Conservation (phyloP, 2,329 filamentous ascomycete genomes). For the Phoma sp. region DNA sequence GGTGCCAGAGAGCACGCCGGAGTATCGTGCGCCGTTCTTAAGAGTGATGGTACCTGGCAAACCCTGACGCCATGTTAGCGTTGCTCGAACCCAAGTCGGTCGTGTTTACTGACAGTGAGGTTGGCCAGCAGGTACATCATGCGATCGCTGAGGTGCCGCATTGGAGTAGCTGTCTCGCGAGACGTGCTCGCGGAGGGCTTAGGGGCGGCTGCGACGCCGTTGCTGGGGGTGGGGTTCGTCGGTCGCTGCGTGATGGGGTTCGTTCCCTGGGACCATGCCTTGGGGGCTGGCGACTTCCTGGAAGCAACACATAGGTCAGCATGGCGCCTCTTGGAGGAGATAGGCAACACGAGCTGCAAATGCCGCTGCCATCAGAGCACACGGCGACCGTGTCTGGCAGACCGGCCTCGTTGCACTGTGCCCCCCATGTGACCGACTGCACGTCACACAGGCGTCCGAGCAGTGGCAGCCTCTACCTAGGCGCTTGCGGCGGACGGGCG, state of each 20-base stretch:
- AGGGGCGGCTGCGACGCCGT: slow-evolving; percentile 56
- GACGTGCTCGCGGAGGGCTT: slow-evolving; percentile 51
- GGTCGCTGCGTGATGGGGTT: slow-evolving; percentile 67
- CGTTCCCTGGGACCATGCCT: slow-evolving; percentile 64
- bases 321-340: slow-evolving; percentile 12
- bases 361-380: slow-evolving; percentile 1
- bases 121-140: slow-evolving; percentile 65
- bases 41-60: slow-evolving; percentile 61
- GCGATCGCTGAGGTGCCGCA: slow-evolving; percentile 66
- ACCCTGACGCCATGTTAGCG: slow-evolving; percentile 54
- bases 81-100: neutral
- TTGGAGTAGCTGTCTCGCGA: slow-evolving; percentile 59
- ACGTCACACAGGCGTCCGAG: slow-evolving; percentile 36
- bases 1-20: slow-evolving; percentile 65
- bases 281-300: slow-evolving; percentile 60
- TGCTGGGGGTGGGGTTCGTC: slow-evolving; percentile 56
- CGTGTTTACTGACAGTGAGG: slow-evolving; percentile 58
- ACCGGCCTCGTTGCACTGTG: slow-evolving; percentile 35
- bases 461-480: neutral
- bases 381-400: slow-evolving; percentile 10
- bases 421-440: slow-evolving; percentile 41
- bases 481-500: neutral
- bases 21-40: slow-evolving; percentile 66
- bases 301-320: slow-evolving; percentile 30
- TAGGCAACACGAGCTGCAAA: neutral